A percentile compares a stretch with the other conserved stretches of the same genome.
phyloP scores from a whole-genome alignment of 2,329 filamentous ascomycete genomes.

The Xylariaceae sp. region DNA sequence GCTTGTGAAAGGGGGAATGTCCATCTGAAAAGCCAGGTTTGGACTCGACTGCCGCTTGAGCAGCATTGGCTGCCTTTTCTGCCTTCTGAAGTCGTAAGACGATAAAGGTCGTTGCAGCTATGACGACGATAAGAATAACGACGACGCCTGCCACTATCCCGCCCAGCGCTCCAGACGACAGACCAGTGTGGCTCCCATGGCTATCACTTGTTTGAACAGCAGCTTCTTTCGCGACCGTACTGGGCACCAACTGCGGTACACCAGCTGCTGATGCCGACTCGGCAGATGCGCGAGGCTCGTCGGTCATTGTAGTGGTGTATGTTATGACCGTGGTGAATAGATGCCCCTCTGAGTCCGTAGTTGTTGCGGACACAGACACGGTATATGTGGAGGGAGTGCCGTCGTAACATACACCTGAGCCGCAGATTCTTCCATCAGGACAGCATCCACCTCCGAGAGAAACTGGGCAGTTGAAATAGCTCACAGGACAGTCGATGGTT shows the following conservation, averaged over 20 bases:
- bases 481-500: slow-evolving; percentile 40
- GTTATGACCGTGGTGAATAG: slow-evolving; percentile 38
- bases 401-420: slow-evolving; percentile 43
- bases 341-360: slow-evolving; percentile 38
- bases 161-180: slow-evolving; percentile 42
- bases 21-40: slow-evolving; percentile 32
- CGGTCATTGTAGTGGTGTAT: slow-evolving; percentile 35
- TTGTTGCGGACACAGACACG: slow-evolving; percentile 41
- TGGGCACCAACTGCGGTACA: slow-evolving; percentile 43
- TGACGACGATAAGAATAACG: slow-evolving; percentile 43
- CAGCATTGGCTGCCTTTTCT: slow-evolving; percentile 36
- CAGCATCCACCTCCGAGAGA: slow-evolving; percentile 53
- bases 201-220: slow-evolving; percentile 26
- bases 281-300: slow-evolving; percentile 23
- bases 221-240: slow-evolving; percentile 39
- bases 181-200: slow-evolving; percentile 23
- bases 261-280: slow-evolving; percentile 22
- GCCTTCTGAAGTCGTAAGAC: slow-evolving; percentile 48
- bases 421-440: slow-evolving; percentile 46
- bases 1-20: slow-evolving; percentile 33
- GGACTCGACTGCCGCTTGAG: slow-evolving; percentile 33
- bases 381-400: slow-evolving; percentile 44
- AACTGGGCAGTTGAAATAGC: slow-evolving; percentile 46
- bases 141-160: slow-evolving; percentile 52
- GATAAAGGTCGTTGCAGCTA: slow-evolving; percentile 46